A percentile compares a stretch with the other conserved stretches of the same genome.
phyloP scores from a whole-genome alignment of 176 grass and related monocot genomes.

The Rhynchospora breviuscula region DNA sequence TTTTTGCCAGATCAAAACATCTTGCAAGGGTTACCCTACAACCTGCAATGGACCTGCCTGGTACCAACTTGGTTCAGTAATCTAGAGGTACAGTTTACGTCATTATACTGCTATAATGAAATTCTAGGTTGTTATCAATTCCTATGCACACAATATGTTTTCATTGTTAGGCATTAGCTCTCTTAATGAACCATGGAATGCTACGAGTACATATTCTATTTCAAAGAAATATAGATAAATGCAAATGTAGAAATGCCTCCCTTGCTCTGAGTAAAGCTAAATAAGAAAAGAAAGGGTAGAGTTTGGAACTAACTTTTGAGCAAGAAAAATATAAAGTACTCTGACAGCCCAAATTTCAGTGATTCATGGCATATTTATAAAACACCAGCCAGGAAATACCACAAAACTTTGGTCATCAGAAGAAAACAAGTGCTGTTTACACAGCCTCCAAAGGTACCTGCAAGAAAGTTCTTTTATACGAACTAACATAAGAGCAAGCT shows the following conservation, averaged over 20 bases:
- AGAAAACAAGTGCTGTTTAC: constrained; percentile 8
- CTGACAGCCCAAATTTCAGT: constrained; percentile 20
- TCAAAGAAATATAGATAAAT: not conserved
- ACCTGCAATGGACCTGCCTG: not conserved
- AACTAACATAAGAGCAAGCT: not conserved
- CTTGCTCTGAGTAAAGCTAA: not conserved
- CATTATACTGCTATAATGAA: not conserved
- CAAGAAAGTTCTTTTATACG: not conserved
- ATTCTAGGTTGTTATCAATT: not conserved
- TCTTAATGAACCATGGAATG: not conserved
- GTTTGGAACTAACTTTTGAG: constrained; percentile 3
- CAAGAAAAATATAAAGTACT: constrained; percentile 18
- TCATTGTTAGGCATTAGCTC: not conserved
- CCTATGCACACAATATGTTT: not conserved
- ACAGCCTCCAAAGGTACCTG: constrained; percentile 25
- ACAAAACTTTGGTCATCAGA: constrained; percentile 21
- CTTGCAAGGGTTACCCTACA: not conserved
- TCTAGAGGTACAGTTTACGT: not conserved
- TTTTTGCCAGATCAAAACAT: not conserved
- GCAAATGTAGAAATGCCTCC: not conserved
- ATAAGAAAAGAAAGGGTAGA: constrained; percentile 8
- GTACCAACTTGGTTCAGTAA: not conserved
- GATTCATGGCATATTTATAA: constrained; percentile 23
- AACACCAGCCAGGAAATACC: constrained; percentile 16
- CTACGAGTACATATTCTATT: not conserved